Evolutionary conservation across 1,284 basidiomycete species (phyloP).

Genomic region (Gomphus sp.): DNA sequence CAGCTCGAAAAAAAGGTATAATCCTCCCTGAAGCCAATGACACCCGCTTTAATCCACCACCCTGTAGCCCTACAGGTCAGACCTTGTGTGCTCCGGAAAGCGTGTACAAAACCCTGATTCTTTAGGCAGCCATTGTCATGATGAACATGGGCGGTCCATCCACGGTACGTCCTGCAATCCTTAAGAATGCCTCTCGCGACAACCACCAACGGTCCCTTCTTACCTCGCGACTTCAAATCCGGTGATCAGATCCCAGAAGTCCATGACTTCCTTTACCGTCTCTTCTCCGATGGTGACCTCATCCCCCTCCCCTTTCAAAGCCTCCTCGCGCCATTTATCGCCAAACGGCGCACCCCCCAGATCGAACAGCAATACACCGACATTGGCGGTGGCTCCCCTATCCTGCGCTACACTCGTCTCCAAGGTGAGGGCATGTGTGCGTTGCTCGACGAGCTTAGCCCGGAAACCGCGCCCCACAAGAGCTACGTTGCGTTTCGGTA

Average conservation of each 20-base stretch:
- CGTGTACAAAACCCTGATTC: neutral
- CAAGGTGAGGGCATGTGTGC: constrained; percentile 90
- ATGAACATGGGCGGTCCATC: constrained; percentile 98
- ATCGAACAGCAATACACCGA: constrained; percentile 92
- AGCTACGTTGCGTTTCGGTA: constrained; percentile 94
- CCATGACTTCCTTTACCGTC: constrained; percentile 83
- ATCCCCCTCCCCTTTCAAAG: constrained; percentile 94
- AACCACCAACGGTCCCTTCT: too few species aligned
- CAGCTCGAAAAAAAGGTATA: constrained; percentile 1
- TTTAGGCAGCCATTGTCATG: constrained; percentile 75
- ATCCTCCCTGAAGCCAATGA: neutral
- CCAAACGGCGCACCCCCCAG: constrained; percentile 83
- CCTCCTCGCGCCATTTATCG: constrained; percentile 82
- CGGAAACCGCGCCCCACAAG: constrained; percentile 92
- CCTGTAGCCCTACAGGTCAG: constrained; percentile 6
- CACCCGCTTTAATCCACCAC: too few species aligned
- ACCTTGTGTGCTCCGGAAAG: neutral
- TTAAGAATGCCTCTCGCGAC: neutral
- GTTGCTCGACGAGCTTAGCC: constrained; percentile 89
- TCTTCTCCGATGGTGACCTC: constrained; percentile 93
- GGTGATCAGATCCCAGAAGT: constrained; percentile 67
- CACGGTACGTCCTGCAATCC: constrained; percentile 50
- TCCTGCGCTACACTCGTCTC: constrained; percentile 80
- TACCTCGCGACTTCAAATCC: too few species aligned
- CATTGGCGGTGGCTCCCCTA: constrained; percentile 98